Percentiles rank a stretch among this genome's conserved stretches.
phyloP scores from a whole-genome alignment of 306 rosid genomes.

The Cucumis cinereus region DNA sequence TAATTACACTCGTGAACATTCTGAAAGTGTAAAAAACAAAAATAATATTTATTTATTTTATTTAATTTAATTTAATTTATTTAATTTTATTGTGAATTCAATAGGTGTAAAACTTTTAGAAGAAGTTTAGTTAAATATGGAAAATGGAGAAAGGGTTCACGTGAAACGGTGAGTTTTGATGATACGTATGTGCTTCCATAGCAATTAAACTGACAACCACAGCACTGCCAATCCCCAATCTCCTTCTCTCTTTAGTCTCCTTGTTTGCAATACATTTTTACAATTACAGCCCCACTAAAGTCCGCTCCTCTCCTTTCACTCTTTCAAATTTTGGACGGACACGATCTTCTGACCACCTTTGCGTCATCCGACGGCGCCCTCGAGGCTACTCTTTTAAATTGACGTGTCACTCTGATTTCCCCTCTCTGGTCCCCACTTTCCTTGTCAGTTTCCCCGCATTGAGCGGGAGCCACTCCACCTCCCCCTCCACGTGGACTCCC shows the following conservation, averaged over 20 bases:
- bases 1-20: too few relatives aligned
- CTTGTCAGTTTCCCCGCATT: slow-evolving; percentile 21
- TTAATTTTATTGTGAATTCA: too few relatives aligned
- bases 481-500: neutral
- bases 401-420: slow-evolving; percentile 14
- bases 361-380: slow-evolving; percentile 7
- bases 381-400: neutral
- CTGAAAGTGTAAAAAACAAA: too few relatives aligned
- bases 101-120: too few relatives aligned
- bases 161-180: neutral
- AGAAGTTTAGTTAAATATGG: too few relatives aligned
- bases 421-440: slow-evolving; percentile 9
- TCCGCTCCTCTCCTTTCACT: neutral
- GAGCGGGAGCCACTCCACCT: slow-evolving; percentile 18
- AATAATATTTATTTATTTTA: too few relatives aligned
- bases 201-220: neutral
- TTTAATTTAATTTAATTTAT: too few relatives aligned
- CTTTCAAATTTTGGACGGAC: neutral
- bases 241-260: neutral
- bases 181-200: neutral
- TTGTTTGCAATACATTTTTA: neutral
- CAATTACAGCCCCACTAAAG: neutral
- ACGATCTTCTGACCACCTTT: neutral
- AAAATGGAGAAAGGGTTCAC: neutral
- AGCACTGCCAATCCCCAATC: neutral